phyloP scores from a whole-genome alignment of 2,329 filamentous ascomycete species.

The Colletotrichum euphorbiae region DNA sequence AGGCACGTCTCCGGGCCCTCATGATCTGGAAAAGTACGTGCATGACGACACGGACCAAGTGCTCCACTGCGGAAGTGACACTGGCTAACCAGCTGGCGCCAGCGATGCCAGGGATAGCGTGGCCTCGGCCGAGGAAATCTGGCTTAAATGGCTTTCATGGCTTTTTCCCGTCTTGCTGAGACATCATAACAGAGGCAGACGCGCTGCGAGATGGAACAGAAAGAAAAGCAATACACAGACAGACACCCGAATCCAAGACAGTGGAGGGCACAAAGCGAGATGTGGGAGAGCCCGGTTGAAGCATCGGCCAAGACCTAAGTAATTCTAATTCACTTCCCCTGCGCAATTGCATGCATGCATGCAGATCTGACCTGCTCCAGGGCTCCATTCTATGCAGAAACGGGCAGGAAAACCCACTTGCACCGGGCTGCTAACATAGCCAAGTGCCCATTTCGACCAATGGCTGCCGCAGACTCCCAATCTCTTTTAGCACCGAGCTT shows the following conservation, averaged over 20 bases:
- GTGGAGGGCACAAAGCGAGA: background rate
- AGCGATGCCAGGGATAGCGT: conserved; percentile 8
- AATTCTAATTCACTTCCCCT: background rate
- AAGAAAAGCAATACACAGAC: background rate
- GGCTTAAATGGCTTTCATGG: no score
- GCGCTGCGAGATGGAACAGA: background rate
- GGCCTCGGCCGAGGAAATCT: no score
- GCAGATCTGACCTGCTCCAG: conserved; percentile 25
- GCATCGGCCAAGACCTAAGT: background rate
- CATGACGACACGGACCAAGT: conserved; percentile 36
- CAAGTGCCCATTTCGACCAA: background rate
- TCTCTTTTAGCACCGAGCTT: conserved; percentile 20
- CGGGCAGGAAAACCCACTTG: conserved; percentile 12
- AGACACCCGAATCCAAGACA: background rate
- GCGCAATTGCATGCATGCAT: conserved; percentile 31
- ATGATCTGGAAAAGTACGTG: conserved; percentile 18
- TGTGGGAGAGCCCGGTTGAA: background rate
- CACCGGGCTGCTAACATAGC: conserved; percentile 10
- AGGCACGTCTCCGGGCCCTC: background rate
- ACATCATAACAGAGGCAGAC: background rate
- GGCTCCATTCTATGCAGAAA: background rate
- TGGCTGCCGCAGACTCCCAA: background rate
- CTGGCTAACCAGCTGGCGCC: background rate
- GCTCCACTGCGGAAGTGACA: conserved; percentile 1
- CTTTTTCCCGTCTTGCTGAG: background rate